A percentile compares a stretch with the other conserved stretches of the same genome.
Evolutionary conservation across 2,329 filamentous ascomycete genomes (phyloP).

Genomic region (Monilinia fructigena): DNA sequence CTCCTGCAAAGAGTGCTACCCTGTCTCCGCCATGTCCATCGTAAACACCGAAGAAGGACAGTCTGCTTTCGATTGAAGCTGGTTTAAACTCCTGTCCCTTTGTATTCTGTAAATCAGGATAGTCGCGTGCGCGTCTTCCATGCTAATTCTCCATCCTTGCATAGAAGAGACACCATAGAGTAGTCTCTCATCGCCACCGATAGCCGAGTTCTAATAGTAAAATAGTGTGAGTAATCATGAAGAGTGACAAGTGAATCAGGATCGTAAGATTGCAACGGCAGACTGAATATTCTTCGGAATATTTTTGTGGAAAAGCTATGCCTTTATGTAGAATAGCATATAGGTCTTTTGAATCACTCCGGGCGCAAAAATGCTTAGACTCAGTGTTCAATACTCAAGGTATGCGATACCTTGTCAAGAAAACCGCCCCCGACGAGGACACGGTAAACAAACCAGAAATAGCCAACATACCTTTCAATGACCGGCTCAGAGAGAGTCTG

Average conservation of each 20-base stretch:
- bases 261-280: constrained; percentile 6
- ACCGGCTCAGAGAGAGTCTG: constrained; percentile 99
- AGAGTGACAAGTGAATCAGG: neutral
- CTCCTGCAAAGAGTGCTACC: constrained; percentile 88
- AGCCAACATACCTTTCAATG: constrained; percentile 79
- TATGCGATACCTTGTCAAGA: constrained; percentile 16
- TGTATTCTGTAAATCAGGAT: constrained; percentile 74
- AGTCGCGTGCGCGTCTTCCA: constrained; percentile 94
- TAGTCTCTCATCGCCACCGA: constrained; percentile 88
- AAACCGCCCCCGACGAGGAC: constrained; percentile 16
- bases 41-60: constrained; percentile 97
- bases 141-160: constrained; percentile 99
- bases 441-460: constrained; percentile 20
- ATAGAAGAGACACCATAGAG: constrained; percentile 95
- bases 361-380: neutral
- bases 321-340: neutral
- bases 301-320: neutral
- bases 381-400: neutral
- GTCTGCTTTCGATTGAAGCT: constrained; percentile 63
- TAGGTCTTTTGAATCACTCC: neutral
- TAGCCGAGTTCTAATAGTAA: constrained; percentile 70
- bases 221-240: constrained; percentile 25
- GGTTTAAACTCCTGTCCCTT: constrained; percentile 53
- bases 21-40: constrained; percentile 97
- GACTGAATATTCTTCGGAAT: neutral